phyloP scores from a whole-genome alignment of 2,329 filamentous ascomycete species.

The Blumeria hordei region DNA sequence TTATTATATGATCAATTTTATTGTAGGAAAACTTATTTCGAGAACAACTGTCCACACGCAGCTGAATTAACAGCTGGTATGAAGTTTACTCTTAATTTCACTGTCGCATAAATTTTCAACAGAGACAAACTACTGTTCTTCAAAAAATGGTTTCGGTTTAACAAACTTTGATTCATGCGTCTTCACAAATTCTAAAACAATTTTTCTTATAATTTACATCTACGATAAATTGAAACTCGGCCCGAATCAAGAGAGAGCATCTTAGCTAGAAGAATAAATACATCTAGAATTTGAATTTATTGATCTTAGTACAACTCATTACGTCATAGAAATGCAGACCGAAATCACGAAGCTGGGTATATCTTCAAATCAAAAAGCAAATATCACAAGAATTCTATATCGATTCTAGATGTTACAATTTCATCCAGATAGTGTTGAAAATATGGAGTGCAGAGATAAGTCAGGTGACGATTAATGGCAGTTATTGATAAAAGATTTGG shows the following conservation, averaged over 20 bases:
- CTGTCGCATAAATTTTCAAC: too few relatives aligned
- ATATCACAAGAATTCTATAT: not conserved
- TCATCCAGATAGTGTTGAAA: too few relatives aligned
- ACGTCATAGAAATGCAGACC: not conserved
- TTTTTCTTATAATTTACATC: not conserved
- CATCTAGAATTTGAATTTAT: not conserved
- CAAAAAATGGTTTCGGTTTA: not conserved
- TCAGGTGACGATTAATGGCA: too few relatives aligned
- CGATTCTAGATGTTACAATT: not conserved
- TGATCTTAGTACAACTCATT: not conserved
- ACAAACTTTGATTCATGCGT: not conserved
- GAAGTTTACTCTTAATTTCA: too few relatives aligned
- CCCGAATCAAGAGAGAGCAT: not conserved
- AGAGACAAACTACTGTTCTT: too few relatives aligned
- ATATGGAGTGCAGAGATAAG: too few relatives aligned
- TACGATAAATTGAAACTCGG: not conserved
- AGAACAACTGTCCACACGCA: too few relatives aligned
- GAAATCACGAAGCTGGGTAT: not conserved
- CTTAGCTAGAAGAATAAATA: not conserved
- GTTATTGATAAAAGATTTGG: too few relatives aligned
- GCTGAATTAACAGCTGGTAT: too few relatives aligned
- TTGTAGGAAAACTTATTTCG: too few relatives aligned
- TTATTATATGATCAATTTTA: too few relatives aligned
- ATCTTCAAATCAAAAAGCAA: not conserved
- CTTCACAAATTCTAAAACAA: not conserved